Percentiles rank a stretch among this genome's conserved stretches.
These are phyloP conservation scores for Mortierella sp. DNA, from an alignment of 371 early-diverging fungal genomes.

Conservation along the genomic window DNA sequence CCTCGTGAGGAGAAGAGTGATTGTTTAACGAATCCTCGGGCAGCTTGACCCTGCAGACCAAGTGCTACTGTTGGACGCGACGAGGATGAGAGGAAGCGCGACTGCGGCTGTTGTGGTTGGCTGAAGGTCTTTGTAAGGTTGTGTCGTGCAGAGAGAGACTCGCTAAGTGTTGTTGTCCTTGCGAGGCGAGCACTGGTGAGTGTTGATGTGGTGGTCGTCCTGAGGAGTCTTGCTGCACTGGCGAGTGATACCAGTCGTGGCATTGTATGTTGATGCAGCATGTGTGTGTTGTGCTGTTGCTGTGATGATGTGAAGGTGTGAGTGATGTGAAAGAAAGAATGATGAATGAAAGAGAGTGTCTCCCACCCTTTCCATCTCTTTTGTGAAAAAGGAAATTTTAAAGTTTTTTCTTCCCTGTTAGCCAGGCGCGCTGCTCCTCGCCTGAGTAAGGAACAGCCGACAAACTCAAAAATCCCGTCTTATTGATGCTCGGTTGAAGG, in stretches of 20 bases:
- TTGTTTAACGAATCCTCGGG: slow-evolving; percentile 20
- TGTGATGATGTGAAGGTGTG: neutral
- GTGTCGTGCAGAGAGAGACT: slow-evolving; percentile 14
- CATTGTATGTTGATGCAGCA: slow-evolving; percentile 7
- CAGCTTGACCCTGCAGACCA: slow-evolving; percentile 13
- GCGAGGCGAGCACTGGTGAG: neutral
- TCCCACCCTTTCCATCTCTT: neutral
- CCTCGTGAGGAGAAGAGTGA: neutral
- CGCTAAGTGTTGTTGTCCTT: neutral
- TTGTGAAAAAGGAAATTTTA: no score
- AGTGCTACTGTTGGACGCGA: neutral
- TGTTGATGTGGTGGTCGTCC: neutral
- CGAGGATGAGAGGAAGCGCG: slow-evolving; percentile 6
- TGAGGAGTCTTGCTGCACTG: slow-evolving; percentile 18
- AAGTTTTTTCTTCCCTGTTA: no score
- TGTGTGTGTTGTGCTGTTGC: neutral
- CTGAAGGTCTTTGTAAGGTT: neutral
- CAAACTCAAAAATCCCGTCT: no score
- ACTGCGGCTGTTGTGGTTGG: neutral
- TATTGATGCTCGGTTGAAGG: no score
- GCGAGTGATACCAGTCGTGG: slow-evolving; percentile 17
- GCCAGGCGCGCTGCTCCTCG: no score
- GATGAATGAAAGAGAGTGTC: neutral
- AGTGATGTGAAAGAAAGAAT: neutral
- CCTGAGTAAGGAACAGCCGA: no score